These are phyloP conservation scores for Fomitopsis betulina DNA, from an alignment of 1,284 basidiomycete species.

Conservation along the genomic window DNA sequence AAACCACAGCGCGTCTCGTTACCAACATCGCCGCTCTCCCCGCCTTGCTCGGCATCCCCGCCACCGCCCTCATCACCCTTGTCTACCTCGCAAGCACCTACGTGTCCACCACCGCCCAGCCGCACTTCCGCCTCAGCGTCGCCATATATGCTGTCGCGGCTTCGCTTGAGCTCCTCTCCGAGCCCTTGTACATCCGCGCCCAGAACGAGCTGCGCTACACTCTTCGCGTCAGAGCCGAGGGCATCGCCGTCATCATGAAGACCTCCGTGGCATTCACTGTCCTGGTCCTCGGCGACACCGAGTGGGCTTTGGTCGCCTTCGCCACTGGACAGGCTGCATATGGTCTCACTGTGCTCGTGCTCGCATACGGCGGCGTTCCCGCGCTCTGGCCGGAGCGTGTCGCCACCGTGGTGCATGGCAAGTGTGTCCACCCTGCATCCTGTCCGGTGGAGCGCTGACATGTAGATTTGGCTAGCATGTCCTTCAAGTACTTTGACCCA, in stretches of 20 bases:
- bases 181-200: conserved; percentile 81
- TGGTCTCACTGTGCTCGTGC: conserved; percentile 33
- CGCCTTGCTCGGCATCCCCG: conserved; percentile 27
- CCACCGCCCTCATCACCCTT: conserved; percentile 22
- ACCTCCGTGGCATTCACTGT: conserved; percentile 66
- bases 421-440: conserved; percentile 21
- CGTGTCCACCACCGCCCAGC: conserved; percentile 39
- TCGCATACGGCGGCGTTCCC: conserved; percentile 19
- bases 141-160: conserved; percentile 71
- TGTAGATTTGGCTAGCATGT: conserved; percentile 10
- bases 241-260: conserved; percentile 72
- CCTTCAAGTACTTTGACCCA: conserved; percentile 41
- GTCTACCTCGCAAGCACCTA: conserved; percentile 26
- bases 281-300: conserved; percentile 45
- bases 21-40: conserved; percentile 31
- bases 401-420: conserved; percentile 18
- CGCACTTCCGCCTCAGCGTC: conserved; percentile 62
- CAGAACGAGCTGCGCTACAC: conserved; percentile 65
- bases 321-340: conserved; percentile 79
- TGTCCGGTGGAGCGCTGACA: not conserved
- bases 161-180: conserved; percentile 72
- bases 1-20: conserved; percentile 11
- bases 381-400: conserved; percentile 20
- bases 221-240: conserved; percentile 79
- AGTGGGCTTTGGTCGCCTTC: conserved; percentile 73